phyloP scores from a whole-genome alignment of 257 asterid genomes.

The Solanum habrochaites region DNA sequence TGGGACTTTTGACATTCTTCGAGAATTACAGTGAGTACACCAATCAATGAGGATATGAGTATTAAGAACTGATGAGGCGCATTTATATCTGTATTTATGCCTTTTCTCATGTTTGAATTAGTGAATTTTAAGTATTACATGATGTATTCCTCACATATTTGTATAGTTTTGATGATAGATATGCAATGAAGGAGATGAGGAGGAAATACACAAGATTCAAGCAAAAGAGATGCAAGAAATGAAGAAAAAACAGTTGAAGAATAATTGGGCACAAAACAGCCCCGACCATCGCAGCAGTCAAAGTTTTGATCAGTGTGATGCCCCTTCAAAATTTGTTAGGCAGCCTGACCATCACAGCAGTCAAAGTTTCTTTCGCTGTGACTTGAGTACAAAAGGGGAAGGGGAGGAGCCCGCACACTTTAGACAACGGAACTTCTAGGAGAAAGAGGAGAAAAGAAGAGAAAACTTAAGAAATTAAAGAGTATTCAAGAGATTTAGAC shows the following conservation, averaged over 20 bases:
- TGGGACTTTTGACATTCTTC: background rate
- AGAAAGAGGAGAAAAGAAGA: background rate
- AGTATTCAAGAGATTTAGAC: background rate
- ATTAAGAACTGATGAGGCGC: background rate
- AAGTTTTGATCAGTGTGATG: background rate
- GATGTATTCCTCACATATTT: background rate
- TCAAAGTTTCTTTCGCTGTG: background rate
- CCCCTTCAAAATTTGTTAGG: background rate
- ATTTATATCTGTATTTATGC: background rate
- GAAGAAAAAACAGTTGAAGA: background rate
- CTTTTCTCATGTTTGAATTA: background rate
- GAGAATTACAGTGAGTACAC: background rate
- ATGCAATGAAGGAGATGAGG: background rate
- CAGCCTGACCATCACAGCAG: background rate
- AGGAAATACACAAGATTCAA: background rate
- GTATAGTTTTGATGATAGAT: background rate
- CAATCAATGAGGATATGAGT: background rate
- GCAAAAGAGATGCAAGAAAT: background rate
- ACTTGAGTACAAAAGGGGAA: background rate
- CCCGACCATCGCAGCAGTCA: background rate
- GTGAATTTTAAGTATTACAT: background rate
- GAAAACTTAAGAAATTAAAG: background rate
- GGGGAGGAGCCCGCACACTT: background rate
- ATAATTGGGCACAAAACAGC: background rate
- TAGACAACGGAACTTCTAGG: background rate